Conservation (phyloP, 371 early-diverging fungal genomes). For the Rhizopus arrhizus region DNA sequence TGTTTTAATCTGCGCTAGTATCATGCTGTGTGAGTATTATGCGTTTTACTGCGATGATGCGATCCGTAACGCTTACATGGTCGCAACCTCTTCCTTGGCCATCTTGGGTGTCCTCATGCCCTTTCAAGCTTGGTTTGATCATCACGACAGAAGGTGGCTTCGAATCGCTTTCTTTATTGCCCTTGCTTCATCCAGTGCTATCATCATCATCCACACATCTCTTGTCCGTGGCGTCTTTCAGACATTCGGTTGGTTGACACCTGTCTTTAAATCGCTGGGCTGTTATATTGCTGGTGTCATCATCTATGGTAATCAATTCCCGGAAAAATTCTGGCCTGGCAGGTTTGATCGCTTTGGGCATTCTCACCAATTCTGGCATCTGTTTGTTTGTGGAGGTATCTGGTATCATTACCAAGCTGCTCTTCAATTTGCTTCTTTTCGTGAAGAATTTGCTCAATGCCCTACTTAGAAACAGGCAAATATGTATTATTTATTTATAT, state of each 20-base stretch:
- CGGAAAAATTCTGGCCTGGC: constrained; percentile 76
- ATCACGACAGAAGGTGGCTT: constrained; percentile 45
- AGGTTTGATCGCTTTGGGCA: constrained; percentile 73
- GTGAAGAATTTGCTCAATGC: constrained; percentile 44
- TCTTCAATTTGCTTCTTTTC: constrained; percentile 47
- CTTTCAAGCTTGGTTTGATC: constrained; percentile 53
- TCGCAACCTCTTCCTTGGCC: constrained; percentile 51
- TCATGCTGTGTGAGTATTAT: constrained; percentile 64
- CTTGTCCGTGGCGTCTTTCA: constrained; percentile 57
- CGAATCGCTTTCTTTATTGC: constrained; percentile 56
- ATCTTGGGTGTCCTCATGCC: constrained; percentile 49
- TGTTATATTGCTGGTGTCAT: constrained; percentile 49
- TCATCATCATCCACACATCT: constrained; percentile 65
- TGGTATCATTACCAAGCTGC: constrained; percentile 69
- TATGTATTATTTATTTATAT: not conserved
- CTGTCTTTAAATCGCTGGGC: constrained; percentile 44
- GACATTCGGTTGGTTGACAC: constrained; percentile 47
- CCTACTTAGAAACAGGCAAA: not conserved
- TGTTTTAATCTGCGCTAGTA: constrained; percentile 68
- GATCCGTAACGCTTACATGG: constrained; percentile 66
- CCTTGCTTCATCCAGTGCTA: constrained; percentile 65
- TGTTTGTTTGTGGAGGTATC: constrained; percentile 71
- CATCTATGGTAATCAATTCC: constrained; percentile 74
- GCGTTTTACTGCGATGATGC: constrained; percentile 74
- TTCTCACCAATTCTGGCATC: constrained; percentile 83